phyloP scores from a whole-genome alignment of 2,329 filamentous ascomycete genomes.

The Apiospora pterosperma region DNA sequence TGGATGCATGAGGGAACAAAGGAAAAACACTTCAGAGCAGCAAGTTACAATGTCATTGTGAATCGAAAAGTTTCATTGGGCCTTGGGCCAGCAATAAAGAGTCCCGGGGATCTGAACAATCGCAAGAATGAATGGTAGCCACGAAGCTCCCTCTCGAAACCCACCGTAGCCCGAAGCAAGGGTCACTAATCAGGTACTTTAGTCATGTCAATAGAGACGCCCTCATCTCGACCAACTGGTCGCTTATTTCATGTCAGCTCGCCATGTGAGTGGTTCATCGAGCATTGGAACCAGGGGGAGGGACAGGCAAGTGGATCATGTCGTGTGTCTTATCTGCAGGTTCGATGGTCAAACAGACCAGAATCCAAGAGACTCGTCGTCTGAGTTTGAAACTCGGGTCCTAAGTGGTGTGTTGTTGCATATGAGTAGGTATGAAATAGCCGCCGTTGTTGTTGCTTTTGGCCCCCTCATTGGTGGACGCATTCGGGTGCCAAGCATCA shows the following conservation, averaged over 20 bases:
- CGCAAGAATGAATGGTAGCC: slow-evolving; percentile 6
- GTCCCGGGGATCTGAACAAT: neutral
- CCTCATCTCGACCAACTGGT: slow-evolving; percentile 11
- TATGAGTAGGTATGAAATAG: slow-evolving; percentile 1
- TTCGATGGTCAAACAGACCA: neutral
- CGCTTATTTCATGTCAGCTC: slow-evolving; percentile 8
- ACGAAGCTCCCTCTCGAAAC: neutral
- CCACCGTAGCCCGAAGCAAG: neutral
- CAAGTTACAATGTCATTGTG: slow-evolving; percentile 12
- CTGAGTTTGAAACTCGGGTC: neutral
- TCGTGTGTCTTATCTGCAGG: neutral
- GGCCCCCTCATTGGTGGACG: slow-evolving; percentile 1
- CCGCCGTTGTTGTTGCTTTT: slow-evolving; percentile 2
- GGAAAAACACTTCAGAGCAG: neutral
- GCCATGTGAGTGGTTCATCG: slow-evolving; percentile 19
- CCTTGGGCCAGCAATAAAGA: slow-evolving; percentile 14
- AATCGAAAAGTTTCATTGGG: slow-evolving; percentile 8
- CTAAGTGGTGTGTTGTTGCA: neutral
- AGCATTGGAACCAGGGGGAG: slow-evolving; percentile 12
- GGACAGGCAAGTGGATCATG: slow-evolving; percentile 4
- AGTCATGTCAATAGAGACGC: neutral
- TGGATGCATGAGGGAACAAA: slow-evolving; percentile 11
- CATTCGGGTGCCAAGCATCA: neutral
- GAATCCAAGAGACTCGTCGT: neutral
- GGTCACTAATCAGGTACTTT: neutral